Conservation (phyloP, 805 yeast genomes). For the Candida methanosorbosa region DNA sequence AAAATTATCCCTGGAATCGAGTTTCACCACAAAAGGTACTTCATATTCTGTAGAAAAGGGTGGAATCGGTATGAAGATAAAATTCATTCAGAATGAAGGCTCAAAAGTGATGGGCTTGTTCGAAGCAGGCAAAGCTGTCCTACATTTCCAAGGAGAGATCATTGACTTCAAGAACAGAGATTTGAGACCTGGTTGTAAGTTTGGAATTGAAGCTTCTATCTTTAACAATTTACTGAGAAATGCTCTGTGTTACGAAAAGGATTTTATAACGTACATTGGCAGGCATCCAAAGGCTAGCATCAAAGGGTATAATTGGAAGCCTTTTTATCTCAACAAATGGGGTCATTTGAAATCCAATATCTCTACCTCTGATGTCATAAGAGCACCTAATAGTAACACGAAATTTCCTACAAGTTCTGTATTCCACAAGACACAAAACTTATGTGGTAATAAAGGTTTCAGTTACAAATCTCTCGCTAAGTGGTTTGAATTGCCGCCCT, state of each 20-base stretch:
- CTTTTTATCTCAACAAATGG: conserved; percentile 18
- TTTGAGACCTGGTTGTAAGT: conserved; percentile 16
- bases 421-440: conserved; percentile 16
- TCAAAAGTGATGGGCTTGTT: conserved; percentile 11
- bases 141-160: conserved; percentile 20
- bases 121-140: conserved; percentile 10
- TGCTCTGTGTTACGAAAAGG: conserved; percentile 15
- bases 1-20: conserved; percentile 7
- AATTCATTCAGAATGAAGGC: conserved; percentile 8
- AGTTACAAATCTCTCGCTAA: conserved; percentile 19
- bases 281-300: conserved; percentile 8
- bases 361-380: no score
- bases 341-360: conserved; percentile 17
- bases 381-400: conserved; percentile 4
- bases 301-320: conserved; percentile 15
- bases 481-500: conserved; percentile 29
- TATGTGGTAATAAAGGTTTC: conserved; percentile 18
- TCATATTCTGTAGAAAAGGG: conserved; percentile 8
- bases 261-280: conserved; percentile 15
- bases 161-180: conserved; percentile 22
- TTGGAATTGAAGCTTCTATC: conserved; percentile 21
- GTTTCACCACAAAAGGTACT: conserved; percentile 19
- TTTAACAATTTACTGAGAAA: conserved; percentile 21
- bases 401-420: conserved; percentile 22
- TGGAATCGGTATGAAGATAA: conserved; percentile 8